phyloP scores from a whole-genome alignment of 208 protist species.

The Leishmania gerbilli region DNA sequence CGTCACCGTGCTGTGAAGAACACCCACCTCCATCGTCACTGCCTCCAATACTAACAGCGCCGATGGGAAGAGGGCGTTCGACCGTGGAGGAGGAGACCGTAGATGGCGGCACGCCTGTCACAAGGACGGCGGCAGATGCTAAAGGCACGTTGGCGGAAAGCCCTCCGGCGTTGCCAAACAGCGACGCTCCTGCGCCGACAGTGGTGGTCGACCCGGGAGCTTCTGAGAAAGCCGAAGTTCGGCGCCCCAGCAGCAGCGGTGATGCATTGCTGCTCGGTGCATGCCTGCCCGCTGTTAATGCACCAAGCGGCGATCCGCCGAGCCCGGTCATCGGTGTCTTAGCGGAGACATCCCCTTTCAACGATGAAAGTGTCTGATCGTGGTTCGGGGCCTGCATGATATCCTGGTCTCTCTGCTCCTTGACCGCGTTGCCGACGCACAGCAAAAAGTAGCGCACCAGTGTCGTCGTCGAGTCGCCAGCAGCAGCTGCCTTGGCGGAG shows the following conservation, averaged over 20 bases:
- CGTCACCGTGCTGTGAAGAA: neutral
- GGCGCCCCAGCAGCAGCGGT: constrained; percentile 1
- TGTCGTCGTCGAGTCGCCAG: constrained; percentile 50
- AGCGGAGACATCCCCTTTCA: neutral
- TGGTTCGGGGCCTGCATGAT: constrained; percentile 5
- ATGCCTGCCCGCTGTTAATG: neutral
- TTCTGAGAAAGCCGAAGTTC: neutral
- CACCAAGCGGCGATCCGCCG: neutral
- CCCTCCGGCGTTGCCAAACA: neutral
- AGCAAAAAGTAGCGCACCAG: constrained; percentile 72
- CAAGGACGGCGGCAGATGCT: neutral
- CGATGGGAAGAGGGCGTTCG: no score
- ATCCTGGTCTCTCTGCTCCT: constrained; percentile 37
- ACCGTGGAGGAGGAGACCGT: neutral
- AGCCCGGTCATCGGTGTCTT: neutral
- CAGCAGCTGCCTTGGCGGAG: constrained; percentile 40
- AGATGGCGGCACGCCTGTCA: neutral
- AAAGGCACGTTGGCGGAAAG: neutral
- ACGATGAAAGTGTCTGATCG: neutral
- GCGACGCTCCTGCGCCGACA: neutral
- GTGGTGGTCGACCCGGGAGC: neutral
- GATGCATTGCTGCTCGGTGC: neutral
- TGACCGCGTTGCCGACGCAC: constrained; percentile 52
- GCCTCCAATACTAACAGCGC: neutral
- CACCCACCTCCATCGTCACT: neutral